Conservation (phyloP, 441 rosid genomes). For the Pelargonium cotyledonis region DNA sequence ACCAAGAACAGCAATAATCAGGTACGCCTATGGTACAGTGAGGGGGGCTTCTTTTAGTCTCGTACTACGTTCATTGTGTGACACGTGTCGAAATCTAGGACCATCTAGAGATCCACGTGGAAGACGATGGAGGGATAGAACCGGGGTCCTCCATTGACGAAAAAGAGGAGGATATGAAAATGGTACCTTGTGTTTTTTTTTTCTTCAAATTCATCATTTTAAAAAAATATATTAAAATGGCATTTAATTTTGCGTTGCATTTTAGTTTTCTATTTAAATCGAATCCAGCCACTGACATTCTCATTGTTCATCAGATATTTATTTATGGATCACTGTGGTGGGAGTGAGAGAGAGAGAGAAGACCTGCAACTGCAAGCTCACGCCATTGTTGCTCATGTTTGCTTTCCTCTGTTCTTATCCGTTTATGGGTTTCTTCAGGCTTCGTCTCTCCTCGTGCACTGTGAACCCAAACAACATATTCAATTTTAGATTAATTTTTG, state of each 20-base stretch:
- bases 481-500: no score
- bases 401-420: neutral
- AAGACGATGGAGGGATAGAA: neutral
- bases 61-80: neutral
- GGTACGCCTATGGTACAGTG: neutral
- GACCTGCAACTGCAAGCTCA: no score
- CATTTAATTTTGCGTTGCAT: no score
- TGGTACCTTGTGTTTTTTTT: neutral
- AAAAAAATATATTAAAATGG: no score
- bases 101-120: neutral
- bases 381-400: no score
- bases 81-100: neutral
- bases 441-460: no score
- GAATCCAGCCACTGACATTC: neutral
- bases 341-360: no score
- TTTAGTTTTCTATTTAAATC: neutral
- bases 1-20: neutral
- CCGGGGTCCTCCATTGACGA: neutral
- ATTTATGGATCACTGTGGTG: no score
- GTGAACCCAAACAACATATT: neutral
- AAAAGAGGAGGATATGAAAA: conserved; percentile 12
- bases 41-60: neutral
- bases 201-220: no score
- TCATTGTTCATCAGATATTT: no score
- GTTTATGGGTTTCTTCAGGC: neutral